These are phyloP conservation scores for Yarrowia sp. DNA, from an alignment of 805 yeast genomes.

Conservation along the genomic window DNA sequence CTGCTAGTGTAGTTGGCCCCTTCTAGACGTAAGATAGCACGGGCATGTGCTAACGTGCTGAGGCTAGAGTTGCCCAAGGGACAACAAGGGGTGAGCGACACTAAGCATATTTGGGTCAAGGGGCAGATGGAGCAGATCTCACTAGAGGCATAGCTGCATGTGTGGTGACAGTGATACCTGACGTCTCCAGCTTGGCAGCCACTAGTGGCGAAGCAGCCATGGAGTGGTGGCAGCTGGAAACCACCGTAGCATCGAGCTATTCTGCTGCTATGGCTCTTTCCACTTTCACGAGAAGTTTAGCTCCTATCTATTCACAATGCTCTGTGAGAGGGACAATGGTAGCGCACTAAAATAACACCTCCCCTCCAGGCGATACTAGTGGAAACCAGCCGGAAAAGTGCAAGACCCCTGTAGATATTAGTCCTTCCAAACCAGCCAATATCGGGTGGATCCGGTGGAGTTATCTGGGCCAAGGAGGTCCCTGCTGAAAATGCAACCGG, in stretches of 20 bases:
- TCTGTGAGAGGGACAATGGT: background rate
- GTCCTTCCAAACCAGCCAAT: background rate
- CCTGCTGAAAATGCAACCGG: background rate
- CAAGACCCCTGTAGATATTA: background rate
- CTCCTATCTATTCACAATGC: background rate
- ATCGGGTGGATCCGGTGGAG: background rate
- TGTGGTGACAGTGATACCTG: background rate
- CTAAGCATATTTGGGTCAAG: constrained; percentile 10
- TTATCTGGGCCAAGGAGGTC: background rate
- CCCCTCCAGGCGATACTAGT: background rate
- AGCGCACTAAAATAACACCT: background rate
- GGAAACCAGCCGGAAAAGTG: background rate
- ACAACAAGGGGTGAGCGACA: background rate
- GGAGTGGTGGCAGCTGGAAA: background rate
- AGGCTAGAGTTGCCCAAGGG: background rate
- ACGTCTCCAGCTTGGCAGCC: background rate
- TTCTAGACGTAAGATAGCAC: background rate
- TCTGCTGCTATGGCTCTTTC: background rate
- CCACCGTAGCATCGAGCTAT: background rate
- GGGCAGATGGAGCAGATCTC: constrained; percentile 9
- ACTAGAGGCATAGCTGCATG: background rate
- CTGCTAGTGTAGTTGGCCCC: background rate
- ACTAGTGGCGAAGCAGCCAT: constrained; percentile 13
- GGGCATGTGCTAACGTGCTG: background rate
- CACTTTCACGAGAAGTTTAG: background rate